Base-by-base conservation (phyloP, 2,329 filamentous ascomycete genomes). In the Leptographium wingfieldii region DNA sequence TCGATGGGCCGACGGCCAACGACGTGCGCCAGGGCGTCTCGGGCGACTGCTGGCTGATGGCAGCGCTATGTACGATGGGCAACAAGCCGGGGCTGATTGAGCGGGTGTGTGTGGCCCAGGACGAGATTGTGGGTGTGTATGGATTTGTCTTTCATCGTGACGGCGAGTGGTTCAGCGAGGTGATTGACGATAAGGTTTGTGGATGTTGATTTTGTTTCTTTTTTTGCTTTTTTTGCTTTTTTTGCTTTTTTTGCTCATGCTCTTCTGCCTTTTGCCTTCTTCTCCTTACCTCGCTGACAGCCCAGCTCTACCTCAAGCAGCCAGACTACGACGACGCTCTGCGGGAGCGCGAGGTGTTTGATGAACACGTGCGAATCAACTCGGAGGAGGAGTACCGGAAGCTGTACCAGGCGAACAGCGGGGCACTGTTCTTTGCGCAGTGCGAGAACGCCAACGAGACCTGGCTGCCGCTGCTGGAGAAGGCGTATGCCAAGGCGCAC, bases 11-110 rank as follows among this genome's bases (percentile, higher is more conserved):
- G 2, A 85, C 83, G 10, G 85, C 87, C 22, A 86, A 86, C 64
- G 89, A 95, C 70, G 85, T 95, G 25, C 81, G 86, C 38, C 90
- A 94, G 70, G 90, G 90, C 1, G 79, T 81, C 10, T 83, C 86
- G 63, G 90, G 90, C 2, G 88, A 95, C 68, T 95, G 90, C 70
- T 95, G 90, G 89, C 82, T 94, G 60, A 84, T 95, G 75, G 86
- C 90, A 7, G 87, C 88, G 1, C 72, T 95, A 51, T 89, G 86
- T 63, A 90, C 88, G 0, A 78, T 95, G 63, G 85, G 83, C 65
- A 90, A 89, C 68, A 88, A 88, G 70, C 73, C 80, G 25, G 84
- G 81, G 0, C 71, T 92, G 63, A 88, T 94, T 58, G 83, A 91
- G 69, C 80, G 76, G 59, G 76, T 91, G 10, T 94, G 88, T 64